These are phyloP conservation scores for Leccinum disarticulatum DNA, from an alignment of 768 basidiomycete species.

Conservation along the genomic window DNA sequence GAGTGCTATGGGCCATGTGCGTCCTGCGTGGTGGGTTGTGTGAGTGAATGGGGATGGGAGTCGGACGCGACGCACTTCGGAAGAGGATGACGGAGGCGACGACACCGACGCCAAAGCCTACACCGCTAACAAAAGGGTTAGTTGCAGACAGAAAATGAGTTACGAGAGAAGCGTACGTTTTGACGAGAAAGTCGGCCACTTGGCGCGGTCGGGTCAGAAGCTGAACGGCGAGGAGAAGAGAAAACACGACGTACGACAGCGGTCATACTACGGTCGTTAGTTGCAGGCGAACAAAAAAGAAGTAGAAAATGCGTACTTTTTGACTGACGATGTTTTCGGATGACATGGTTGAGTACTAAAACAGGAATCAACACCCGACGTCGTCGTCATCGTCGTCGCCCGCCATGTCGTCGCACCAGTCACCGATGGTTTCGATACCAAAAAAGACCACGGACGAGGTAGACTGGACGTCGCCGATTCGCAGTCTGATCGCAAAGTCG, in stretches of 20 bases:
- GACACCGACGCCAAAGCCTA: slow-evolving; percentile 88
- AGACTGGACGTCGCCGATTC: slow-evolving; percentile 91
- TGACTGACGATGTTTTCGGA: slow-evolving; percentile 82
- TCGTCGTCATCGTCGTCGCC: not conserved
- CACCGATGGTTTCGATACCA: slow-evolving; percentile 51
- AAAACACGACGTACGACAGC: slow-evolving; percentile 68
- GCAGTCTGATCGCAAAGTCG: slow-evolving; percentile 77
- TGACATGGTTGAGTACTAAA: slow-evolving; percentile 39
- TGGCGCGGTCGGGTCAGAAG: slow-evolving; percentile 6
- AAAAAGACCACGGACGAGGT: slow-evolving; percentile 91
- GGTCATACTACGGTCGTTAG: slow-evolving; percentile 62
- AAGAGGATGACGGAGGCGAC: slow-evolving; percentile 89
- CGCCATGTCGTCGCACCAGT: slow-evolving; percentile 73
- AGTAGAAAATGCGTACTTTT: slow-evolving; percentile 59
- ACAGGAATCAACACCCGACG: slow-evolving; percentile 20
- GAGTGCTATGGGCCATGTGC: slow-evolving; percentile 88
- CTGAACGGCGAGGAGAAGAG: slow-evolving; percentile 19
- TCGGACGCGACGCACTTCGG: slow-evolving; percentile 62
- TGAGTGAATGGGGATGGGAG: slow-evolving; percentile 4
- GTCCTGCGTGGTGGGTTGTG: slow-evolving; percentile 51
- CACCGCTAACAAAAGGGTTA: slow-evolving; percentile 51
- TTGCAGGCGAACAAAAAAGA: not conserved
- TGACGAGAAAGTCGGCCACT: slow-evolving; percentile 84
- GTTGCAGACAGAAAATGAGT: not conserved
- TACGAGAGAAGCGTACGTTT: slow-evolving; percentile 58